These are phyloP conservation scores for Ormosia emarginata DNA, from an alignment of 306 rosid genomes.

Conservation along the genomic window DNA sequence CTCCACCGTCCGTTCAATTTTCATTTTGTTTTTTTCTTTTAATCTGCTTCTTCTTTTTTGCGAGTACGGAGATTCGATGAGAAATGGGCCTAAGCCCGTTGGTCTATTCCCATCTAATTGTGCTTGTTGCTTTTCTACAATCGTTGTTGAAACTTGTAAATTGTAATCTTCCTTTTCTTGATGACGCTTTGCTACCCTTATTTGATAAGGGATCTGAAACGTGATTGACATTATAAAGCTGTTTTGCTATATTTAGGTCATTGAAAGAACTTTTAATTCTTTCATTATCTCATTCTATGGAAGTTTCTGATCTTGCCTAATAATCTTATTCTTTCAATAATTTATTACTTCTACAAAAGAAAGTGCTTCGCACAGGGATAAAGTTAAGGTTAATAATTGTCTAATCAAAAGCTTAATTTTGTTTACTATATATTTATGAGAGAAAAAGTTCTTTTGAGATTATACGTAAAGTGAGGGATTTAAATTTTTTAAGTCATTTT, in stretches of 20 bases:
- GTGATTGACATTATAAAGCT: conserved; percentile 4
- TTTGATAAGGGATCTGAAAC: not conserved
- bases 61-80: conserved; percentile 15
- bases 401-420: conserved; percentile 1
- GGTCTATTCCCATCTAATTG: not conserved
- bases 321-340: not conserved
- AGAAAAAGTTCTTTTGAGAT: too few relatives aligned
- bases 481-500: too few relatives aligned
- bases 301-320: conserved; percentile 2
- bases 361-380: not conserved
- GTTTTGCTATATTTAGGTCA: not conserved
- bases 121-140: not conserved
- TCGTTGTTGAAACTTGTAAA: not conserved
- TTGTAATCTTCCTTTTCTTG: not conserved
- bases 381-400: not conserved
- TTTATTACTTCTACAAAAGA: not conserved
- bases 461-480: too few relatives aligned
- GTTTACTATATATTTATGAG: too few relatives aligned
- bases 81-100: conserved; percentile 20
- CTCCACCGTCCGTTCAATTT: not conserved
- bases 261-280: not conserved
- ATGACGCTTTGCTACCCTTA: not conserved
- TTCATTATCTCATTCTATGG: not conserved
- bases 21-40: not conserved
- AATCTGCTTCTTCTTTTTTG: not conserved